phyloP scores from a whole-genome alignment of 1,284 basidiomycete genomes.

The Nidula niveotomentosa region DNA sequence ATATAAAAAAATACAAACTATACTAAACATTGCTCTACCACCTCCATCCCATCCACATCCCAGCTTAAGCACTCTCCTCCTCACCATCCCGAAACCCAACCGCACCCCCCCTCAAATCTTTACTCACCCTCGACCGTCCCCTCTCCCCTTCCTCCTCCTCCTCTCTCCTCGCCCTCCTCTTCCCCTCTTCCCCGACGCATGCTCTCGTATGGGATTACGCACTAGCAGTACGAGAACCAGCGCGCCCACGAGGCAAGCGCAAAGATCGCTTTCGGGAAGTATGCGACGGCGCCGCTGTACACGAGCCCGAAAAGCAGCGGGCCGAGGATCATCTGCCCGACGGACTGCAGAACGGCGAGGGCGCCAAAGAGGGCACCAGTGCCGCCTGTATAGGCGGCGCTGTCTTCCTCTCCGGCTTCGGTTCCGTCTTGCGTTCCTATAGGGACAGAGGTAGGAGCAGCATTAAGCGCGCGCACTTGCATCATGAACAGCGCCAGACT shows the following conservation, averaged over 20 bases:
- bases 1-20: too few relatives aligned
- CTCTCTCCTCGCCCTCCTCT: slow-evolving; percentile 42
- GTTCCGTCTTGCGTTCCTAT: background rate
- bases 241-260: slow-evolving; percentile 48
- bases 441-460: slow-evolving; percentile 5
- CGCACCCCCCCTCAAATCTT: slow-evolving; percentile 45
- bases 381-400: slow-evolving; percentile 14
- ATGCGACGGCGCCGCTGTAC: slow-evolving; percentile 65
- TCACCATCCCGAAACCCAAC: slow-evolving; percentile 10
- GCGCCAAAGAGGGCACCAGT: slow-evolving; percentile 67
- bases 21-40: too few relatives aligned
- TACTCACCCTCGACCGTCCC: slow-evolving; percentile 55
- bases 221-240: slow-evolving; percentile 51
- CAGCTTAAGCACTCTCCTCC: background rate
- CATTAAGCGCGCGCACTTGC: slow-evolving; percentile 48
- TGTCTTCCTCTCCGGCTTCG: background rate
- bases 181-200: slow-evolving; percentile 21
- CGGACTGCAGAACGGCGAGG: slow-evolving; percentile 63
- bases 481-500: slow-evolving; percentile 70
- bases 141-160: slow-evolving; percentile 37
- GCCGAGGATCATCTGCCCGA: slow-evolving; percentile 67
- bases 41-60: background rate
- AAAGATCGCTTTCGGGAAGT: slow-evolving; percentile 69
- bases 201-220: slow-evolving; percentile 36
- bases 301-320: slow-evolving; percentile 71